Base-by-base conservation (phyloP, 2,329 filamentous ascomycete genomes). In the Clonostachys rosea region DNA sequence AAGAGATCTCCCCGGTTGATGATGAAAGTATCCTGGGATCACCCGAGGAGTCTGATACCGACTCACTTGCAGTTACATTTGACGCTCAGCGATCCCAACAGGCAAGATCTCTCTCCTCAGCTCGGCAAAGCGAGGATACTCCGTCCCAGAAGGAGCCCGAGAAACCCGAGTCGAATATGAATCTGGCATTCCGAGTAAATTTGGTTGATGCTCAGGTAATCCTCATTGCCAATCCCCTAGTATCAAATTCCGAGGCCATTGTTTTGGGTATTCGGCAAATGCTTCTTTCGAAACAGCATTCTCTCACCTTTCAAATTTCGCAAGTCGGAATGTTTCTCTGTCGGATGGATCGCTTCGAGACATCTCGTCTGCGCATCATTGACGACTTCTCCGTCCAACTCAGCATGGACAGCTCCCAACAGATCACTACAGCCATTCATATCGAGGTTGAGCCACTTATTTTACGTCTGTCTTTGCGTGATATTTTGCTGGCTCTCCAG, bases 321-420 rank as follows among this genome's bases (percentile, higher is more conserved):
- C 86, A 97, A 60, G 81, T 97, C 46, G 94, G 94, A 56, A 99
- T 99, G 94, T 99, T 96, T 64, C 68, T 99, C 34, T 99, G 95
- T 62, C 87, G 94, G 12, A 99, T 99, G 94, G 95, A 99, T 65
- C 89, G 85, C 52, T 97, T 97, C 56, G 92, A 99, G 56, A 91
- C 88, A 5, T 91, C 86, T 39, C 83, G 90, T 36, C 76, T 99
- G 42, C 84, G 94, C 16, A 96, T 99, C 51, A 81, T 99, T 34
- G 95, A 99, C 61, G 91, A 99, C 65, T 99, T 99, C 63, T 96
- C 91, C 4, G 74, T 97, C 10, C 88, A 94, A 52, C 76, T 95
- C 57, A 94, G 89, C 4, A 83, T 99, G 73, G 92, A 99, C 59
- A 81, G 66, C 51, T 83, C 81, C 1, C 69, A 73, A 44, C 61